Base-by-base conservation (phyloP, 768 basidiomycete genomes). In the Lanmaoa pseudosensibilis region DNA sequence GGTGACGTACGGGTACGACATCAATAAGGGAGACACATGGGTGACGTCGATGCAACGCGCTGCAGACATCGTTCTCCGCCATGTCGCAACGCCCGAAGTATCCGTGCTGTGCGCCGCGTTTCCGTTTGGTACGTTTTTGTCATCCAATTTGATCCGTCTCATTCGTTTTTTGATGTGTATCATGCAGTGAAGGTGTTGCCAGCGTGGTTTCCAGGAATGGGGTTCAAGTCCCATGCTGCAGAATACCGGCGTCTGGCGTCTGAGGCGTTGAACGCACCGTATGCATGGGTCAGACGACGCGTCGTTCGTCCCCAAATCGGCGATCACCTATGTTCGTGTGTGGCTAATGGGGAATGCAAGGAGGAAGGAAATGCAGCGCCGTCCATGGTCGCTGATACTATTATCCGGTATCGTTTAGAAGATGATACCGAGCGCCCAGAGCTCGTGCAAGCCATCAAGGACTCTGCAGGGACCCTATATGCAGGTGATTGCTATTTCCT, bases 191-290 rank as follows among this genome's bases (percentile, higher is more conserved):
- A 39, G n/a, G 25, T 50, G 1, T 21, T 68, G 27, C 69, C 64
- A 0, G 49, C 45, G 5, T 72, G 70, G 72, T 45, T 72, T 21
- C 72, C 68, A 0, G 66, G 67, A 8, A 63, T 70, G 47, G 47
- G 55, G 4, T 63, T 69, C 57, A 65, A 68, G 27, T 43, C 54
- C 23, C 19, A 55, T 23, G 60, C 64, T 5, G 25, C 40, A 3
- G 50, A 59, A 30, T 70, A 59, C 18, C 36, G 50, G 4, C 54
- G 33, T 38, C 30, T 59, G 19, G 33, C 39, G 7, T 10, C 25
- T 9, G 58, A 63, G 6, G 48, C 39, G 2, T 27, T 61, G 33
- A 51, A 69, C 10, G 39, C 53, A 10, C 56, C 60, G 0, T 67
- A 60, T 46, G 39, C 33, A 8, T 58, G 58, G 64, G 55, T 39